These are phyloP conservation scores for Sarcodon aspratus DNA, from an alignment of 768 basidiomycete species.

Conservation along the genomic window DNA sequence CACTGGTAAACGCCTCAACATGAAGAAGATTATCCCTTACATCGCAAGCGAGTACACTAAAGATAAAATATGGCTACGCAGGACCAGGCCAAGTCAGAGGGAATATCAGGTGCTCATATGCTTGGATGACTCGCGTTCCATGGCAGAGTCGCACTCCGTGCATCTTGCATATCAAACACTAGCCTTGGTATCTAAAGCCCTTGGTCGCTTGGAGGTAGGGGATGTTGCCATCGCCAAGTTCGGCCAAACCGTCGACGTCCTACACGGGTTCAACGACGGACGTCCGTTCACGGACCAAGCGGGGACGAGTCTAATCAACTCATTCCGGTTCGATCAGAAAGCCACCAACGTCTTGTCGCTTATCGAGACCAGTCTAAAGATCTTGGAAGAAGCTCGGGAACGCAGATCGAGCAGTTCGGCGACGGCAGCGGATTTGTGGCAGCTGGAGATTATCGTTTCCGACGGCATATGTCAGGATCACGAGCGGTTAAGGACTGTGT, in stretches of 20 bases:
- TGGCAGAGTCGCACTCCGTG: conserved; percentile 87
- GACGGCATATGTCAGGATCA: conserved; percentile 99
- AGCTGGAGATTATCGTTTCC: conserved; percentile 95
- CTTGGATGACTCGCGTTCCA: conserved; percentile 92
- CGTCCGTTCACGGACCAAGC: conserved; percentile 74
- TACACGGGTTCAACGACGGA: conserved; percentile 70
- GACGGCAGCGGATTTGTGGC: conserved; percentile 82
- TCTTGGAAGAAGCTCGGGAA: conserved; percentile 71
- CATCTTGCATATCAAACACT: conserved; percentile 93
- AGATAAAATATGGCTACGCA: conserved; percentile 97
- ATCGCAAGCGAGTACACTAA: conserved; percentile 99
- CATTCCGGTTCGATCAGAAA: conserved; percentile 84
- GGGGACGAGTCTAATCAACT: conserved; percentile 68
- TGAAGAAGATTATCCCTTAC: conserved; percentile 97
- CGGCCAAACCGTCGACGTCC: conserved; percentile 76
- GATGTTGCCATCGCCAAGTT: conserved; percentile 88
- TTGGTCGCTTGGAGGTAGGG: conserved; percentile 90
- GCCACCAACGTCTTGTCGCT: conserved; percentile 81
- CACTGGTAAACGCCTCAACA: conserved; percentile 94
- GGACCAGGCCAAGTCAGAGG: conserved; percentile 86
- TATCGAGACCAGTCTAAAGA: conserved; percentile 64
- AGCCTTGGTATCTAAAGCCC: conserved; percentile 82
- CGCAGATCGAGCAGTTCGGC: conserved; percentile 46
- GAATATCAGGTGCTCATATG: conserved; percentile 94
- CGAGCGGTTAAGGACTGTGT: conserved; percentile 63